Percentiles rank a stretch among this genome's conserved stretches.
These are phyloP conservation scores for Podaxis rugospora DNA, from an alignment of 768 basidiomycete genomes.

Conservation along the genomic window DNA sequence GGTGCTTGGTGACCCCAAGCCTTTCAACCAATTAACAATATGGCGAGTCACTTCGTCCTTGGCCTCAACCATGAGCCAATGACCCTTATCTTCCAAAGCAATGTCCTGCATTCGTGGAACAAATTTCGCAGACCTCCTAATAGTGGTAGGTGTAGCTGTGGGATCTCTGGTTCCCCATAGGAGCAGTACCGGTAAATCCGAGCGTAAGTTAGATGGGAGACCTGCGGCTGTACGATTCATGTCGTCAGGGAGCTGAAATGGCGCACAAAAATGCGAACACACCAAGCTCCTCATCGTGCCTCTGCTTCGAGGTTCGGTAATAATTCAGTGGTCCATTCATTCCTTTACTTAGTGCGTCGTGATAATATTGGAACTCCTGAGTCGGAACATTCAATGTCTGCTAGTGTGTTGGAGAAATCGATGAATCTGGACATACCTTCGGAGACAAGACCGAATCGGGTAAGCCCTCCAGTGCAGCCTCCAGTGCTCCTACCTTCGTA, in stretches of 20 bases:
- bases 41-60: constrained; percentile 47
- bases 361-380: constrained; percentile 56
- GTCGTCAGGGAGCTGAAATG: not conserved
- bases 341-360: constrained; percentile 38
- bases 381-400: not conserved
- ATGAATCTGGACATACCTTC: not conserved
- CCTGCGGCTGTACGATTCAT: constrained; percentile 30
- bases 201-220: constrained; percentile 37
- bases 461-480: constrained; percentile 1
- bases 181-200: constrained; percentile 55
- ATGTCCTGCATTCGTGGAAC: constrained; percentile 47
- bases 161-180: constrained; percentile 55
- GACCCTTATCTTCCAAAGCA: constrained; percentile 50
- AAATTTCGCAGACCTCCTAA: constrained; percentile 44
- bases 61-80: constrained; percentile 69
- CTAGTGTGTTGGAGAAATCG: not conserved
- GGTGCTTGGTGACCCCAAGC: constrained; percentile 21
- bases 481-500: constrained; percentile 19
- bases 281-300: constrained; percentile 66
- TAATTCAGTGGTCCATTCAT: constrained; percentile 77
- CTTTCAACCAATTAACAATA: constrained; percentile 43
- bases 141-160: constrained; percentile 36
- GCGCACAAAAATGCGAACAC: constrained; percentile 8
- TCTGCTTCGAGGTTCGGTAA: constrained; percentile 56
- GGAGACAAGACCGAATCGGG: not conserved